A percentile compares a stretch with the other conserved stretches of the same genome.
phyloP scores from a whole-genome alignment of 345 rosid species.

The Clausena lansium region DNA sequence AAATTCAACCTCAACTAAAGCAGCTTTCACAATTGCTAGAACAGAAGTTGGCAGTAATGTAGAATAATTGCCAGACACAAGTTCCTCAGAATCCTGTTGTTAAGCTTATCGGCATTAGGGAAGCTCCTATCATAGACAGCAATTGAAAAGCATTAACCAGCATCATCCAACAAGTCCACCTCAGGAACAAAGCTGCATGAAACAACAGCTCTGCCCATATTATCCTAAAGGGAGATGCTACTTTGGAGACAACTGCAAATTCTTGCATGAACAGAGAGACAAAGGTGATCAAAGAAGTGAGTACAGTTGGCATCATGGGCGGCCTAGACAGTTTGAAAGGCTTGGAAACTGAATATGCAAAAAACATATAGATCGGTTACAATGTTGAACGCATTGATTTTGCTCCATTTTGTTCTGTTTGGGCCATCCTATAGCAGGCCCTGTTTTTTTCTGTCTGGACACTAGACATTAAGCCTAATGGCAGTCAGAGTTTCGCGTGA shows the following conservation, averaged over 20 bases:
- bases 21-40: neutral
- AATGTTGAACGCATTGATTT: neutral
- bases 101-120: neutral
- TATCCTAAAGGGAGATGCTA: slow-evolving; percentile 49
- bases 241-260: slow-evolving; percentile 50
- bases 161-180: neutral
- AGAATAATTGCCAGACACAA: neutral
- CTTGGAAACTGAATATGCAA: neutral
- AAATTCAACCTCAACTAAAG: neutral
- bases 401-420: neutral
- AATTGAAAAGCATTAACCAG: slow-evolving; percentile 22
- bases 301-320: neutral
- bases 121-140: slow-evolving; percentile 13
- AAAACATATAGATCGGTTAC: neutral
- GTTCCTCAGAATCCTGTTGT: slow-evolving; percentile 1
- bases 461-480: too few species aligned
- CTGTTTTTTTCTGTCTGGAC: too few species aligned
- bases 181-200: slow-evolving; percentile 19
- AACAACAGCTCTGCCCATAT: slow-evolving; percentile 33
- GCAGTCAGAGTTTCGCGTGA: too few species aligned
- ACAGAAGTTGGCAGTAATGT: neutral
- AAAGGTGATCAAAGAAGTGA: neutral
- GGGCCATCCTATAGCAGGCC: neutral
- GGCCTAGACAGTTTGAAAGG: neutral
- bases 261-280: slow-evolving; percentile 30